Conservation (phyloP, 1,284 basidiomycete species). For the Cryptococcus depauperatus region DNA sequence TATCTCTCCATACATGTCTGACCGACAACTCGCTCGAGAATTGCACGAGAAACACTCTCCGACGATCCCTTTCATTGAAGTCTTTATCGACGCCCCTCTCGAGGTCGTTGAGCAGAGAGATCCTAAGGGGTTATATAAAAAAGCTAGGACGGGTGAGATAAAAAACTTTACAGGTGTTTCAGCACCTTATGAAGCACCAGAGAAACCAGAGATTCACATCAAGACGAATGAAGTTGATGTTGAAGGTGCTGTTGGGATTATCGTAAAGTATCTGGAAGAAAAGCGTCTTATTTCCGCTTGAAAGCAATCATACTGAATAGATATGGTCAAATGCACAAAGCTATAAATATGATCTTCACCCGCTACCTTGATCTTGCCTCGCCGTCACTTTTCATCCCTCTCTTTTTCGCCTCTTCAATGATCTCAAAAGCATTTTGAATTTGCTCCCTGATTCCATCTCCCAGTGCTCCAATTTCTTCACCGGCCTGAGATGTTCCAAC, state of each 20-base stretch:
- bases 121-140: conserved; percentile 97
- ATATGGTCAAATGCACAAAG: too few species aligned
- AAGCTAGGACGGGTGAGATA: conserved; percentile 90
- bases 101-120: conserved; percentile 82
- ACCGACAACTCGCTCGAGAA: conserved; percentile 74
- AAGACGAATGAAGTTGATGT: conserved; percentile 76
- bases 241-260: conserved; percentile 67
- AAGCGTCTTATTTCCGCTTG: conserved; percentile 45
- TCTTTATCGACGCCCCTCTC: conserved; percentile 89
- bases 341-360: too few species aligned
- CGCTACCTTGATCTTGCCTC: neutral
- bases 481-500: neutral
- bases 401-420: conserved; percentile 1
- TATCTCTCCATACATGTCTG: conserved; percentile 92
- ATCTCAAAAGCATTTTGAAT: neutral
- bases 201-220: conserved; percentile 83
- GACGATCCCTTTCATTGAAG: conserved; percentile 76
- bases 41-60: conserved; percentile 57
- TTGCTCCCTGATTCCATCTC: conserved; percentile 2
- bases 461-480: conserved; percentile 1
- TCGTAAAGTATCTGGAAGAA: conserved; percentile 70
- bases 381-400: conserved; percentile 4
- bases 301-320: neutral
- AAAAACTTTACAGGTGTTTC: conserved; percentile 98
- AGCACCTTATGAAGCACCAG: conserved; percentile 90